Base-by-base conservation (phyloP, 495 filamentous ascomycete genomes). In the Penicillium desertorum region DNA sequence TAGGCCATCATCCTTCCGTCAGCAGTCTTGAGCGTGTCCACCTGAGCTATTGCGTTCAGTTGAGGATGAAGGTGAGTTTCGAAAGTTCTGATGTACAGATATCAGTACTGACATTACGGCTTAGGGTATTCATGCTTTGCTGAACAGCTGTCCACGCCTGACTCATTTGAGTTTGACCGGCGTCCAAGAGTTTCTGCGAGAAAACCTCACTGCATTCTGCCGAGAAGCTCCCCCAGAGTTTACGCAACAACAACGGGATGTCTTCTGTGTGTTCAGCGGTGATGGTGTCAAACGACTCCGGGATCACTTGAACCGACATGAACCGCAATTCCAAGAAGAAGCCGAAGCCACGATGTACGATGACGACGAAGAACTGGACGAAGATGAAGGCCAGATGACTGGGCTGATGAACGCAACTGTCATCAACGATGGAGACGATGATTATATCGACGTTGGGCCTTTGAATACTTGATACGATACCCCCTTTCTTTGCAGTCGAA, bases 261-360 rank as follows among this genome's bases (percentile, higher is more conserved):
- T 98, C 20, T 99, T 95, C 70, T 99, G 95, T 69, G 95, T 99
- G 42, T 99, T 98, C 72, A 96, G 91, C 17, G 94, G 95, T 10
- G 77, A 83, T 36, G 92, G 92, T 20, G 95, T 99, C 27, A 77
- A 77, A 32, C 79, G 81, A 46, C 82, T 99, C 5, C 90, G 95
- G 23, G 76, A 83, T 23, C 85, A 89, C 63, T 78, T 98, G 32
- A 96, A 95, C 52, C 68, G 64, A 53, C 67, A 69, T 34, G 58
- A 56, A 20, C 48, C 63, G 4, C 58, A 63, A 34, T 59, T 54
- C 22, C 70, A 59, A 20, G 74, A 78, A 51, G 69, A 76, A 55
- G 73, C 71, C 16, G 77, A 80, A 64, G 76, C 74, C 19, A 79
- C 76, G 30, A 81, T 80, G 75, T 83, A 81, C 58, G 80, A 82